Evolutionary conservation across 75 land plant species (phyloP).

Genomic region (Isoetes taiwanensis): DNA sequence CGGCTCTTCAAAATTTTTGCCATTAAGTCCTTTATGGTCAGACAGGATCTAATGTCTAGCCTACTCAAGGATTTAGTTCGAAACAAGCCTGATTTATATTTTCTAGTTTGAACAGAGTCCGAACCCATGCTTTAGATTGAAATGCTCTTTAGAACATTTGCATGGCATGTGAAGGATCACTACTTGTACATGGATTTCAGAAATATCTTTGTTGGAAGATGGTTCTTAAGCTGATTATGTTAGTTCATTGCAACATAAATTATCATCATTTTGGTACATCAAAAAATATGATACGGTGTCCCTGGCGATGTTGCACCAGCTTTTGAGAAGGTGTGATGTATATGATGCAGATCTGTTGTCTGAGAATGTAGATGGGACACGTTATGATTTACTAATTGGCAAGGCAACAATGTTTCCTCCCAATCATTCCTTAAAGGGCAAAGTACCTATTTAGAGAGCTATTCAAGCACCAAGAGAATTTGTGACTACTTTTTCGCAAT

Average conservation of each 20-base stretch:
- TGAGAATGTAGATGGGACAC: constrained; percentile 52
- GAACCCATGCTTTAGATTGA: constrained; percentile 98
- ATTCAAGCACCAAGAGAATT: constrained; percentile 86
- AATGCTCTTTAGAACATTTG: constrained; percentile 94
- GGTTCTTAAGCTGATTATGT: too few species aligned
- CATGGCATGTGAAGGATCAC: constrained; percentile 97
- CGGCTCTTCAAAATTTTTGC: too few species aligned
- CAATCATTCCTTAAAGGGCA: constrained; percentile 40
- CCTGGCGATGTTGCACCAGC: constrained; percentile 69
- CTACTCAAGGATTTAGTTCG: too few species aligned
- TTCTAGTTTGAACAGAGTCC: too few species aligned
- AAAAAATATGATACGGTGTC: constrained; percentile 91
- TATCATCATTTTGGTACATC: constrained; percentile 95
- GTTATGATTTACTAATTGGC: constrained; percentile 70
- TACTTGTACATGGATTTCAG: constrained; percentile 60
- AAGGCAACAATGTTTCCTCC: constrained; percentile 96
- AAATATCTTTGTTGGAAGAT: too few species aligned
- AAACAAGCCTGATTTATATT: too few species aligned
- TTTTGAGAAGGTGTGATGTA: constrained; percentile 64
- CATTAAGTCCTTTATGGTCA: too few species aligned
- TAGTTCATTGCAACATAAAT: constrained; percentile 87
- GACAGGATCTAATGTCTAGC: too few species aligned
- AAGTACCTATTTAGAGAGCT: constrained; percentile 76
- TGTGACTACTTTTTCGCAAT: constrained; percentile 71
- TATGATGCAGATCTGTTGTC: constrained; percentile 46